These are phyloP conservation scores for Pleurotus salmoneostramineus DNA, from an alignment of 768 basidiomycete genomes.

Conservation along the genomic window DNA sequence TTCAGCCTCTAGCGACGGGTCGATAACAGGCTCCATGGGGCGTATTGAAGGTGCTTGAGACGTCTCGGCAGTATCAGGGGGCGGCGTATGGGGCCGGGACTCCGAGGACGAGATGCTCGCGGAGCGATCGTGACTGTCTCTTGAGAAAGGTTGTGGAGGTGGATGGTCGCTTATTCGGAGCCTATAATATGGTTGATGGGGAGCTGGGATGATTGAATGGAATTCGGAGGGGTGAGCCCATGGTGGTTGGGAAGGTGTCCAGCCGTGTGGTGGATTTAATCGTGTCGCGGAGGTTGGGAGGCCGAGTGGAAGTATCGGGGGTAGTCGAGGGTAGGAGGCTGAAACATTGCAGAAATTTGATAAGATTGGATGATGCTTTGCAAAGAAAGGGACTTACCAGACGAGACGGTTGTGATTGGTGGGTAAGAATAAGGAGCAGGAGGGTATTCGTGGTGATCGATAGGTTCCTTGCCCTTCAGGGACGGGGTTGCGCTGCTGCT, in stretches of 20 bases:
- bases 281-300: conserved; percentile 55
- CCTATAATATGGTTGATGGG: conserved; percentile 29
- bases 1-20: conserved; percentile 21
- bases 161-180: conserved; percentile 2
- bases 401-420: conserved; percentile 48
- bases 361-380: background rate
- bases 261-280: conserved; percentile 34
- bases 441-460: conserved; percentile 20
- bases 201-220: no score
- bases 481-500: conserved; percentile 50
- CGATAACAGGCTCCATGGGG: conserved; percentile 14
- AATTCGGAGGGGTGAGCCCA: no score
- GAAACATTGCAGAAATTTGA: background rate
- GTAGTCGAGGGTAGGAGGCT: conserved; percentile 29
- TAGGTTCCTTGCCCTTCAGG: conserved; percentile 35
- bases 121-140: background rate
- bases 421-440: conserved; percentile 64
- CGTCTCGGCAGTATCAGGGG: background rate
- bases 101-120: conserved; percentile 3
- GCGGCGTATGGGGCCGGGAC: background rate
- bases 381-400: conserved; percentile 27
- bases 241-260: conserved; percentile 34
- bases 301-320: conserved; percentile 37
- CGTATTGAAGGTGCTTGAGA: background rate
- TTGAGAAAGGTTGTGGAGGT: conserved; percentile 4